phyloP scores from a whole-genome alignment of 257 asterid species.

The Linderniella brevidens region DNA sequence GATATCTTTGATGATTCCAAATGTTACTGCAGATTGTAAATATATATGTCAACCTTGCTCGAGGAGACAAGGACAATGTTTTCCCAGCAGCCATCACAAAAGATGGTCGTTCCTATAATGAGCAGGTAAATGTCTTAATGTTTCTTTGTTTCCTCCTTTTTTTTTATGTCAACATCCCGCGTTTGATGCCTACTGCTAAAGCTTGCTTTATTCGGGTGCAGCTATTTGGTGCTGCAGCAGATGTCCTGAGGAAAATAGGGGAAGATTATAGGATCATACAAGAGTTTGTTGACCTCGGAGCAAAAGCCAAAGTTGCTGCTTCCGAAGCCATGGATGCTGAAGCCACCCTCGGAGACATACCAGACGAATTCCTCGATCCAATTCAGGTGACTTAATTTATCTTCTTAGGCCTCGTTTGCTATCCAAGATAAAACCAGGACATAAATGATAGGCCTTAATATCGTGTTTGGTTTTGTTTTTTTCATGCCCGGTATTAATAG shows the following conservation, averaged over 20 bases:
- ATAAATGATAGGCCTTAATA: no score
- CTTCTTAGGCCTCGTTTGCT: no score
- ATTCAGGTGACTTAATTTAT: constrained; percentile 47
- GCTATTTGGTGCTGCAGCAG: constrained; percentile 83
- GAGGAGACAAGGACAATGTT: constrained; percentile 61
- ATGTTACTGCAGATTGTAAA: constrained; percentile 54
- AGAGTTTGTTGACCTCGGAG: constrained; percentile 73
- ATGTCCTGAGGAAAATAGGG: constrained; percentile 61
- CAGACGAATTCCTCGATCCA: constrained; percentile 98
- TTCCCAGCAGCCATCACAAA: constrained; percentile 75
- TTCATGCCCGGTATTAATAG: no score
- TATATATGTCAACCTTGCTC: constrained; percentile 72
- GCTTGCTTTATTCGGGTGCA: constrained; percentile 12
- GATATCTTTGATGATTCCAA: no score
- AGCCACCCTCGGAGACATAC: constrained; percentile 94
- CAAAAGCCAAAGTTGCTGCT: constrained; percentile 68
- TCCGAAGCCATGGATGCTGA: constrained; percentile 85
- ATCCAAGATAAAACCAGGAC: no score
- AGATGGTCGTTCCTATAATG: constrained; percentile 92
- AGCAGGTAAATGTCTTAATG: constrained; percentile 31
- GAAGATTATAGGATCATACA: constrained; percentile 59
- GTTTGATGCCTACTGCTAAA: neutral
- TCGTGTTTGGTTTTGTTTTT: no score
- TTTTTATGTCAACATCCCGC: no score
- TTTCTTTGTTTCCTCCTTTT: no score